Conservation (phyloP, 352 stramenopile genomes). For the Phytophthora vignae region DNA sequence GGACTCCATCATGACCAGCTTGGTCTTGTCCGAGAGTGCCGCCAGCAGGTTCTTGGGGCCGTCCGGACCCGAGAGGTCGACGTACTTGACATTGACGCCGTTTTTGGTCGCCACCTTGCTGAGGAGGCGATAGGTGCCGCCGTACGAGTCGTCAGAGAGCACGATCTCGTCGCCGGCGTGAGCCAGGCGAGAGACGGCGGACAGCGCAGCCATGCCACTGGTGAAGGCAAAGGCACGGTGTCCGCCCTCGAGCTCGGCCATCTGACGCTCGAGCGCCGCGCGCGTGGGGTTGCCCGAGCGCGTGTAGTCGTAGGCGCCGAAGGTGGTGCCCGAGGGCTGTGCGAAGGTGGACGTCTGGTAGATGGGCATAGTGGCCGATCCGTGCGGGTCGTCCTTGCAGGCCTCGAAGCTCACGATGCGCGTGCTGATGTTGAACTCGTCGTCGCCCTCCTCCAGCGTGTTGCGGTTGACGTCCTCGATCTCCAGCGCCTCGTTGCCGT, state of each 20-base stretch:
- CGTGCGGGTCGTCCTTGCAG: constrained; percentile 91
- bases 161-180: constrained; percentile 93
- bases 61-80: constrained; percentile 80
- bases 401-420: constrained; percentile 82
- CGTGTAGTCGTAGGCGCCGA: constrained; percentile 95
- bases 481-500: constrained; percentile 76
- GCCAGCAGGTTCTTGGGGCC: constrained; percentile 70
- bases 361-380: constrained; percentile 92
- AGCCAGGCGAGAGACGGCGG: constrained; percentile 92
- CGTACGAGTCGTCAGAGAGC: constrained; percentile 96
- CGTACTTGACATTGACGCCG: constrained; percentile 81
- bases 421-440: constrained; percentile 78
- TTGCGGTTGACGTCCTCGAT: constrained; percentile 46
- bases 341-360: constrained; percentile 94
- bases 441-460: constrained; percentile 42
- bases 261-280: constrained; percentile 92
- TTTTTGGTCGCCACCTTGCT: constrained; percentile 89
- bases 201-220: constrained; percentile 96
- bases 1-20: constrained; percentile 97
- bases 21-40: constrained; percentile 80
- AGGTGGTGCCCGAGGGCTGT: constrained; percentile 89
- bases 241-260: constrained; percentile 84
- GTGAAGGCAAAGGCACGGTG: constrained; percentile 92
- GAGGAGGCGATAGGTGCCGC: constrained; percentile 95
- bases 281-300: constrained; percentile 94